These are phyloP conservation scores for Kockovaella imperatae DNA, from an alignment of 768 basidiomycete genomes.

Conservation along the genomic window DNA sequence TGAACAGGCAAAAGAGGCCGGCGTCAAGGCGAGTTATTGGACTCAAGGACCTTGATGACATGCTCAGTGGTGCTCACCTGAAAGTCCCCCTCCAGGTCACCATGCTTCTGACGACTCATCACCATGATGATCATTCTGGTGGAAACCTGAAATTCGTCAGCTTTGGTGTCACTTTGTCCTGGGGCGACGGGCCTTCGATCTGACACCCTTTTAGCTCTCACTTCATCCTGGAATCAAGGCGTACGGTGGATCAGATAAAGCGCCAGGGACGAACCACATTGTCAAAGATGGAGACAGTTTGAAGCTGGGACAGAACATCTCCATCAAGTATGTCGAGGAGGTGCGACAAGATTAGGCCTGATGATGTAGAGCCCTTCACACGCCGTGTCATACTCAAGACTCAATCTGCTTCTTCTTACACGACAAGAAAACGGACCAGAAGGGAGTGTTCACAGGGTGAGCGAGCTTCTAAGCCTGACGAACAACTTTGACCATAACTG, in stretches of 20 bases:
- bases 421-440: conserved; percentile 50
- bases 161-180: conserved; percentile 6
- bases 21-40: conserved; percentile 57
- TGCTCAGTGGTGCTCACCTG: no score
- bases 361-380: conserved; percentile 59
- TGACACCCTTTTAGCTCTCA: conserved; percentile 16
- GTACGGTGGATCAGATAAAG: conserved; percentile 72
- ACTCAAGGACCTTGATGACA: not conserved
- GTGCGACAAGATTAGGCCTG: conserved; percentile 28
- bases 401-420: conserved; percentile 86
- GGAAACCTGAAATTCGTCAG: conserved; percentile 61
- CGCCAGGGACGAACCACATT: conserved; percentile 59
- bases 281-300: conserved; percentile 79
- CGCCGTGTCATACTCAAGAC: conserved; percentile 92
- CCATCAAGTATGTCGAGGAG: conserved; percentile 48
- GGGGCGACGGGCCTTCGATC: not conserved
- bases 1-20: conserved; percentile 52
- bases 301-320: conserved; percentile 51
- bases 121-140: conserved; percentile 81
- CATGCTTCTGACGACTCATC: conserved; percentile 70
- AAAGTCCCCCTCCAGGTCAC: conserved; percentile 33
- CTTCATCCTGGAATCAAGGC: conserved; percentile 52
- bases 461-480: conserved; percentile 5
- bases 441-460: conserved; percentile 80
- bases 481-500: not conserved